A percentile compares a stretch with the other conserved stretches of the same genome.
phyloP scores from a whole-genome alignment of 108 stramenopile species.

The Cyclotella choctawhatcheeana region DNA sequence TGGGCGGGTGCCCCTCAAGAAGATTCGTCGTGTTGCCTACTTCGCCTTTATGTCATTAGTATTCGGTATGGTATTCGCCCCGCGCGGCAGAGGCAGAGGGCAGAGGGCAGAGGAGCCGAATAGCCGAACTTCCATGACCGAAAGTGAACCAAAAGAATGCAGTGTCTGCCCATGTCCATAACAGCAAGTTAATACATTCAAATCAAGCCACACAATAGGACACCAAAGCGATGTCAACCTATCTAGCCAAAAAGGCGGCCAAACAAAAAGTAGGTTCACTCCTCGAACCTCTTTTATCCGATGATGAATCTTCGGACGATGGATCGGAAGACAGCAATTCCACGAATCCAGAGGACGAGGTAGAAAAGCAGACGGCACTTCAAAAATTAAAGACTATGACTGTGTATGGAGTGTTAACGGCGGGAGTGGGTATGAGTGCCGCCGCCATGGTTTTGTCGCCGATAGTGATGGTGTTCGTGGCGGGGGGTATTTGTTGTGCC shows the following conservation, averaged over 20 bases:
- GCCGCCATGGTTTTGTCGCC: constrained; percentile 29
- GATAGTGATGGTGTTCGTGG: constrained; percentile 18
- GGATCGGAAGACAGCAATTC: neutral
- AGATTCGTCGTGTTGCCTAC: too few relatives aligned
- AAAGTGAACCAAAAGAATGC: too few relatives aligned
- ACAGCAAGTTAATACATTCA: too few relatives aligned
- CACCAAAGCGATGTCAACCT: constrained; percentile 12
- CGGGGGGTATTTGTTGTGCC: constrained; percentile 32
- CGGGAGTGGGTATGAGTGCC: constrained; percentile 9
- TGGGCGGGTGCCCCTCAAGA: too few relatives aligned
- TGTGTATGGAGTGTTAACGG: constrained; percentile 14
- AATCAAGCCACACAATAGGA: neutral
- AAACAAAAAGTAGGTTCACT: neutral
- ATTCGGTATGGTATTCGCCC: too few relatives aligned
- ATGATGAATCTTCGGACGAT: constrained; percentile 9
- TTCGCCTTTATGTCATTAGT: too few relatives aligned
- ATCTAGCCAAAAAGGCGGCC: constrained; percentile 2
- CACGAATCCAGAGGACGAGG: neutral
- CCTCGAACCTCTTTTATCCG: constrained; percentile 9
- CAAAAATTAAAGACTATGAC: constrained; percentile 6
- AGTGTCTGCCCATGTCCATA: too few relatives aligned
- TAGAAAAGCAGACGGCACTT: constrained; percentile 6
- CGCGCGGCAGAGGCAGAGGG: too few relatives aligned
- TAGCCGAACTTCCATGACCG: too few relatives aligned
- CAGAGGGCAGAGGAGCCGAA: too few relatives aligned